These are phyloP conservation scores for Ophiostoma sp. DNA, from an alignment of 2,329 filamentous ascomycete species.

Conservation along the genomic window DNA sequence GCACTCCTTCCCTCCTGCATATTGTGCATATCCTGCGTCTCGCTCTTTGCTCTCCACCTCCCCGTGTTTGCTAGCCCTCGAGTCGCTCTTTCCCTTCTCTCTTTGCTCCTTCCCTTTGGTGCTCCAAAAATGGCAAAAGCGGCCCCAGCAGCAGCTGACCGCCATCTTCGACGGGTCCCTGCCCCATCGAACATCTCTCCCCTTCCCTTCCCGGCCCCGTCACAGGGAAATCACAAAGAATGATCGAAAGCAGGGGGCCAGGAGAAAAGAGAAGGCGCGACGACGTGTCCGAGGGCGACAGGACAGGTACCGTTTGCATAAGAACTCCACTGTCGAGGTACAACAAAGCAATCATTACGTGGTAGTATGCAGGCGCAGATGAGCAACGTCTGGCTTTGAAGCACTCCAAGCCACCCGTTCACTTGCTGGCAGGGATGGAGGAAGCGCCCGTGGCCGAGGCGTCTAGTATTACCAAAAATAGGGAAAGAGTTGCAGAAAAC, in stretches of 20 bases:
- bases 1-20: conserved; percentile 29
- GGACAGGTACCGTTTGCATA: not conserved
- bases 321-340: not conserved
- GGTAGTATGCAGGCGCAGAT: not conserved
- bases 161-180: conserved; percentile 13
- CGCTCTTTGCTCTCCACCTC: conserved; percentile 7
- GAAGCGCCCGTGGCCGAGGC: conserved; percentile 19
- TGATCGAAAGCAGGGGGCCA: not conserved
- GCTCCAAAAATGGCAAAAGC: not conserved
- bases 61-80: not conserved
- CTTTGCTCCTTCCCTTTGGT: not conserved
- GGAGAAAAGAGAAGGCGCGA: conserved; percentile 7
- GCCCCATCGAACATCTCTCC: conserved; percentile 1
- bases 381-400: conserved; percentile 6
- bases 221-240: not conserved
- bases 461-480: conserved; percentile 15
- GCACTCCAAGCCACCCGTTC: conserved; percentile 23
- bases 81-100: not conserved
- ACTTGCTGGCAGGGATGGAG: not conserved
- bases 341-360: not conserved
- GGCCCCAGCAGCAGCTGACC: conserved; percentile 9
- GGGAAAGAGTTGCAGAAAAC: not conserved
- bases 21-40: conserved; percentile 3
- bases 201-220: not conserved
- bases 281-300: conserved; percentile 12